Conservation (phyloP, 2,329 filamentous ascomycete species). For the Periconia sp. region DNA sequence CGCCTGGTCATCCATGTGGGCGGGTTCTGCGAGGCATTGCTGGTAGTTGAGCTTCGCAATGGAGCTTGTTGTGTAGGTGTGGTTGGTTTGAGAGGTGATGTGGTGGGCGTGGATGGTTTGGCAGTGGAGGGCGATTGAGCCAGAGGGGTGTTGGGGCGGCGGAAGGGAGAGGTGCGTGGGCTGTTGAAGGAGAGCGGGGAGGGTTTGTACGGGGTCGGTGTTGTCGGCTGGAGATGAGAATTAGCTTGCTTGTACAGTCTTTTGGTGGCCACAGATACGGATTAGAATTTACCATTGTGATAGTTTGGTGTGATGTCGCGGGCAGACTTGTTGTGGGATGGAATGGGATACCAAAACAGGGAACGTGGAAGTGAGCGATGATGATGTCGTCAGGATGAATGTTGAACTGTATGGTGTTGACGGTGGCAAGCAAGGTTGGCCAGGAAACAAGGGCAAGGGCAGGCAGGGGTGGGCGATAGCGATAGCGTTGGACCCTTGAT, state of each 20-base stretch:
- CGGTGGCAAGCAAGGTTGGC: background rate
- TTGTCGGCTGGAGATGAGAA: constrained; percentile 28
- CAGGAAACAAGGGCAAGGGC: constrained; percentile 19
- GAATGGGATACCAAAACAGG: background rate
- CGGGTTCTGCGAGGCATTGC: constrained; percentile 38
- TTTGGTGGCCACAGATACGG: background rate
- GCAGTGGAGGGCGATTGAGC: constrained; percentile 43
- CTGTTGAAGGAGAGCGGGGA: constrained; percentile 49
- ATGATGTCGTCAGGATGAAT: background rate
- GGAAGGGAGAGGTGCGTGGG: constrained; percentile 49
- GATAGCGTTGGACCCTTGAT: background rate
- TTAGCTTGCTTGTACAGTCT: background rate
- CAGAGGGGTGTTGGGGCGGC: constrained; percentile 45
- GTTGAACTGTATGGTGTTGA: background rate
- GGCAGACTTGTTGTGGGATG: background rate
- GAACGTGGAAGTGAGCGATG: too few species aligned
- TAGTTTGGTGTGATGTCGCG: background rate
- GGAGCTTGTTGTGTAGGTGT: constrained; percentile 26
- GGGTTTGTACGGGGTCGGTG: constrained; percentile 43
- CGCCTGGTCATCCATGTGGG: constrained; percentile 41
- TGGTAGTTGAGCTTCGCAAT: constrained; percentile 33
- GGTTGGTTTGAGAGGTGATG: constrained; percentile 45
- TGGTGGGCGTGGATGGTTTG: constrained; percentile 42
- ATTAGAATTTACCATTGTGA: constrained; percentile 8
- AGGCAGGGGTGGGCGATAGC: constrained; percentile 15